A percentile compares a stretch with the other conserved stretches of the same genome.
Conservation (phyloP, 495 filamentous ascomycete species). For the Ramalina intermedia region DNA sequence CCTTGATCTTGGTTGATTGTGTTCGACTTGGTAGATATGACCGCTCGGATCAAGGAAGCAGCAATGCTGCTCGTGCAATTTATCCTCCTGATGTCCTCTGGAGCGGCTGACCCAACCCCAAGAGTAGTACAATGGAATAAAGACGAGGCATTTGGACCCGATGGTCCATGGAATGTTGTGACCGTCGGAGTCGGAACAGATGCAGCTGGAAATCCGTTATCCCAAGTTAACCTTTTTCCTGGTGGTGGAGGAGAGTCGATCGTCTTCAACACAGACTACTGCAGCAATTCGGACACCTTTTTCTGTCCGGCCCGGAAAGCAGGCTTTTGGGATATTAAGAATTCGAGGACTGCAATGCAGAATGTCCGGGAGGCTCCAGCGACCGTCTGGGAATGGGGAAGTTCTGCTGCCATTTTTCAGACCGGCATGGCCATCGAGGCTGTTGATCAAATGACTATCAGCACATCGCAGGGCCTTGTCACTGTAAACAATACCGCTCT, state of each 20-base stretch:
- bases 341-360: not conserved
- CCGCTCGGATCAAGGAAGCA: too few relatives aligned
- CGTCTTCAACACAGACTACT: not conserved
- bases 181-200: slow-evolving; percentile 2
- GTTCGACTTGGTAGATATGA: too few relatives aligned
- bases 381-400: not conserved
- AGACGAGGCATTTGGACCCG: slow-evolving; percentile 7
- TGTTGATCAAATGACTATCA: slow-evolving; percentile 2
- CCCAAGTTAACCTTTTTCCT: slow-evolving; percentile 6
- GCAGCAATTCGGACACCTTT: not conserved
- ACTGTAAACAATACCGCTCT: slow-evolving; percentile 1
- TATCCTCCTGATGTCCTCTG: too few relatives aligned
- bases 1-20: too few relatives aligned
- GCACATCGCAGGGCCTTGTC: not conserved
- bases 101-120: not conserved
- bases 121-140: slow-evolving; percentile 5
- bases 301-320: not conserved
- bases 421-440: not conserved
- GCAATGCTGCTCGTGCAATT: too few relatives aligned
- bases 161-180: slow-evolving; percentile 9
- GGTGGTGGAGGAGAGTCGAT: slow-evolving; percentile 1
- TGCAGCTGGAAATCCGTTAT: not conserved
- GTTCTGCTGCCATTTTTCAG: not conserved
- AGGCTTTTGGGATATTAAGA: not conserved
- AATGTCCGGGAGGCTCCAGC: not conserved